Conservation (phyloP, 192 early-diverging fungal genomes). For the Coemansia sp. region DNA sequence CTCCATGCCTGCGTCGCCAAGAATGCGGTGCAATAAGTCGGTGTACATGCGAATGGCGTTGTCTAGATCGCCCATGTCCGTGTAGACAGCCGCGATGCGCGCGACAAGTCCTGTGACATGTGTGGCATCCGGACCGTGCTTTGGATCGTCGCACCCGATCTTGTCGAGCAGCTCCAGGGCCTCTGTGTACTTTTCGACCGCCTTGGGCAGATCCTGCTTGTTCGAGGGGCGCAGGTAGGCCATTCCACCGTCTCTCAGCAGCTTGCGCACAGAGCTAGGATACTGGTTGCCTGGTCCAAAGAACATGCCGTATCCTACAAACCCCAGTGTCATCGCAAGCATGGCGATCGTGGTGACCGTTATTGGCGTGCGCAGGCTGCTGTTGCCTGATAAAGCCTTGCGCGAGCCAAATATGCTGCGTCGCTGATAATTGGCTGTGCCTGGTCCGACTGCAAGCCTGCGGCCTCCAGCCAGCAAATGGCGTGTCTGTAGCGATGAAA, state of each 20-base stretch:
- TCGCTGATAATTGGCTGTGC: constrained; percentile 1
- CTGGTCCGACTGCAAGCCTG: neutral
- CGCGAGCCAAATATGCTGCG: constrained; percentile 12
- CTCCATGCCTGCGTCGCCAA: constrained; percentile 34
- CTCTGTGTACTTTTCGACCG: constrained; percentile 32
- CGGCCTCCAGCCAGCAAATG: neutral
- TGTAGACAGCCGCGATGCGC: constrained; percentile 37
- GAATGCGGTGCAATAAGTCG: constrained; percentile 45
- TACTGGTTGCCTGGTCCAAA: constrained; percentile 37
- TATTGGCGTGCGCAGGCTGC: constrained; percentile 20
- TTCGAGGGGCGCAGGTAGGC: constrained; percentile 34
- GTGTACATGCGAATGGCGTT: constrained; percentile 30
- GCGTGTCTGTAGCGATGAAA: neutral
- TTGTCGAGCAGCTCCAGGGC: constrained; percentile 37
- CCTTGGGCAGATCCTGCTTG: constrained; percentile 52
- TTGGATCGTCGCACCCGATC: constrained; percentile 26
- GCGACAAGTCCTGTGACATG: constrained; percentile 50
- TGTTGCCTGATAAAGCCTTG: neutral
- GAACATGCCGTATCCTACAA: constrained; percentile 30
- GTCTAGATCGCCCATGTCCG: constrained; percentile 49
- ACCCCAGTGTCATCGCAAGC: constrained; percentile 13
- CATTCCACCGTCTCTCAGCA: constrained; percentile 46
- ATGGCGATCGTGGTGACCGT: constrained; percentile 4
- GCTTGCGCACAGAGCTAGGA: constrained; percentile 30
- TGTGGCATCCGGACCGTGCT: constrained; percentile 25